These are phyloP conservation scores for Tritrichomonas musculus DNA, from an alignment of 208 protist species.

Conservation along the genomic window DNA sequence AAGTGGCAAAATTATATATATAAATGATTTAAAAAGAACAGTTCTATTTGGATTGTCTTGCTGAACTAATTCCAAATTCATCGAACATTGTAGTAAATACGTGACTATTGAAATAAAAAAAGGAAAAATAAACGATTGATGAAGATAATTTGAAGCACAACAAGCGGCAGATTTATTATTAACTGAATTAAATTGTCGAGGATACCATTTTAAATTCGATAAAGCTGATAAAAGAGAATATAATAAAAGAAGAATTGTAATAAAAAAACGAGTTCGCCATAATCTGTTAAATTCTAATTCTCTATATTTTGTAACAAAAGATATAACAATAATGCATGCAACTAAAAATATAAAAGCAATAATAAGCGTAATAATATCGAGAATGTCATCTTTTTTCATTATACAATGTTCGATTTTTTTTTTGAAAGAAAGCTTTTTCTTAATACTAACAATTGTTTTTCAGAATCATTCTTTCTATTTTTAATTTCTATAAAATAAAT, in stretches of 20 bases:
- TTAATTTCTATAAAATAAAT: no score
- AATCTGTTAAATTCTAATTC: slow-evolving; percentile 18
- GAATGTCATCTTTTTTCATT: no score
- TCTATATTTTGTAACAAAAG: neutral
- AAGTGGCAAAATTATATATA: neutral
- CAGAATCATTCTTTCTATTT: no score
- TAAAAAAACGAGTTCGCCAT: neutral
- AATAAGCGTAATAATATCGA: no score
- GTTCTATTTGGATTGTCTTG: neutral
- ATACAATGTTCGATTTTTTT: no score
- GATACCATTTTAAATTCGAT: neutral
- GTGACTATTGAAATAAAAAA: neutral
- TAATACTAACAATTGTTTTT: no score
- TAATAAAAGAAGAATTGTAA: neutral
- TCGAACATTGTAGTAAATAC: neutral
- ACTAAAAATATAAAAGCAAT: no score
- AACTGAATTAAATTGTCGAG: neutral
- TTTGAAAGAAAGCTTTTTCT: no score
- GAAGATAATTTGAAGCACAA: neutral
- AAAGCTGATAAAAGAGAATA: neutral
- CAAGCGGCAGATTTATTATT: neutral
- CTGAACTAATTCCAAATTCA: neutral
- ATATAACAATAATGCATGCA: neutral
- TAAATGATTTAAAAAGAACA: neutral
- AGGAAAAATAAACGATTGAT: neutral